Evolutionary conservation across 306 rosid genomes (phyloP).

Genomic region (Quillaja saponaria): DNA sequence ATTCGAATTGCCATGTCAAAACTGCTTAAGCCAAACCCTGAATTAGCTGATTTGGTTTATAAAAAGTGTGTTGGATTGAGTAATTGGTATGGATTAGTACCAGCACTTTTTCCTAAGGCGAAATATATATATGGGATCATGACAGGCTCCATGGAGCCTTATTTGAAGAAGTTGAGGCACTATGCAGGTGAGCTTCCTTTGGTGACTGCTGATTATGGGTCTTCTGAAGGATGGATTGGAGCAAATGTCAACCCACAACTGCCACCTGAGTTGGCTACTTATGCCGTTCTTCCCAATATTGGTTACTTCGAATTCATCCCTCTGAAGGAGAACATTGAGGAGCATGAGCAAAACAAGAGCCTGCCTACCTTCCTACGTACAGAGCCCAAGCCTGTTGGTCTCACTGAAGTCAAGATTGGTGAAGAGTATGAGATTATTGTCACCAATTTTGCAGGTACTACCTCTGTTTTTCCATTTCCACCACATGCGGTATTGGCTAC

Average conservation of each 20-base stretch:
- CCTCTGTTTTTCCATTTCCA: background rate
- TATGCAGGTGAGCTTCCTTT: slow-evolving; percentile 76
- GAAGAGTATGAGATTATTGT: slow-evolving; percentile 29
- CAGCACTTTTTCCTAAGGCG: slow-evolving; percentile 74
- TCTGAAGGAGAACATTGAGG: slow-evolving; percentile 27
- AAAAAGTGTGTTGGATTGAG: slow-evolving; percentile 57
- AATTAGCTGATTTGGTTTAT: slow-evolving; percentile 60
- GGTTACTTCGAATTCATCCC: slow-evolving; percentile 94
- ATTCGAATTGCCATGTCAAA: slow-evolving; percentile 63
- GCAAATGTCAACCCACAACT: slow-evolving; percentile 69
- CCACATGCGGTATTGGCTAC: background rate
- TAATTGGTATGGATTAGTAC: slow-evolving; percentile 85
- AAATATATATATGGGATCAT: slow-evolving; percentile 78
- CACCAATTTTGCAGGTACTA: slow-evolving; percentile 80
- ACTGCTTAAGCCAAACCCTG: slow-evolving; percentile 75
- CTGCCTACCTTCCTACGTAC: slow-evolving; percentile 11
- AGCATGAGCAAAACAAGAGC: too few species aligned
- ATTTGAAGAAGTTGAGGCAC: slow-evolving; percentile 73
- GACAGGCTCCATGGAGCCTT: slow-evolving; percentile 96
- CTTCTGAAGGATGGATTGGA: slow-evolving; percentile 97
- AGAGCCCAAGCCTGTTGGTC: background rate
- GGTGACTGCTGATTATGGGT: slow-evolving; percentile 83
- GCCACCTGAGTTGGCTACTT: slow-evolving; percentile 71
- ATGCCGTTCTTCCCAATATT: slow-evolving; percentile 78
- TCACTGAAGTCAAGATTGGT: slow-evolving; percentile 19